Evolutionary conservation across 2,329 filamentous ascomycete genomes (phyloP).

Genomic region (Fusarium coffeatum): DNA sequence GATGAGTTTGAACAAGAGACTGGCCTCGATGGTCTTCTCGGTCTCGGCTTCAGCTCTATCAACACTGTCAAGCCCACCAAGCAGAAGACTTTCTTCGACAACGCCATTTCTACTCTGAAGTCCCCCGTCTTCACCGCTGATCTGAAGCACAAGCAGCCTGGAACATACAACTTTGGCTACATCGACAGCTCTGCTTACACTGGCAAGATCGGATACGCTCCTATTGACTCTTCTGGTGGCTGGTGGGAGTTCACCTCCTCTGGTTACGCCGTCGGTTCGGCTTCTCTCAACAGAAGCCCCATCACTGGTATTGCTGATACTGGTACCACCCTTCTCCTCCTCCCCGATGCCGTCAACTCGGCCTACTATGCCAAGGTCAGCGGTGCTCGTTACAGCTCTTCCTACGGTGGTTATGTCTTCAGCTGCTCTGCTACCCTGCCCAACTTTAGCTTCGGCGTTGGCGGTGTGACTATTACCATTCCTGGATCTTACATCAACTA

Average conservation of each 20-base stretch:
- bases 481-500: constrained; percentile 68
- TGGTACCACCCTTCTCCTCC: constrained; percentile 73
- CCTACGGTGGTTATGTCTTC: constrained; percentile 59
- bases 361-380: constrained; percentile 61
- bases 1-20: constrained; percentile 52
- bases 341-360: constrained; percentile 63
- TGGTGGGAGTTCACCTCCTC: constrained; percentile 69
- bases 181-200: constrained; percentile 73
- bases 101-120: constrained; percentile 37
- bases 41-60: constrained; percentile 56
- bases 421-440: constrained; percentile 61
- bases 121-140: constrained; percentile 73
- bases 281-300: constrained; percentile 47
- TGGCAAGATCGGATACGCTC: constrained; percentile 70
- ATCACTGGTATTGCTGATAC: constrained; percentile 65
- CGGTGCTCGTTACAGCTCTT: constrained; percentile 55
- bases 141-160: constrained; percentile 65
- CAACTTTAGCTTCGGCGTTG: constrained; percentile 66
- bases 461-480: constrained; percentile 67
- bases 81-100: constrained; percentile 60
- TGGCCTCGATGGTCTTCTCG: constrained; percentile 57
- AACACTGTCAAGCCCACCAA: constrained; percentile 56
- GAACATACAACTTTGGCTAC: constrained; percentile 79
- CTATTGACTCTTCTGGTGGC: constrained; percentile 68
- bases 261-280: constrained; percentile 37